A percentile compares a stretch with the other conserved stretches of the same genome.
Conservation (phyloP, 106 monocot species). For the Dendrobium catenatum region DNA sequence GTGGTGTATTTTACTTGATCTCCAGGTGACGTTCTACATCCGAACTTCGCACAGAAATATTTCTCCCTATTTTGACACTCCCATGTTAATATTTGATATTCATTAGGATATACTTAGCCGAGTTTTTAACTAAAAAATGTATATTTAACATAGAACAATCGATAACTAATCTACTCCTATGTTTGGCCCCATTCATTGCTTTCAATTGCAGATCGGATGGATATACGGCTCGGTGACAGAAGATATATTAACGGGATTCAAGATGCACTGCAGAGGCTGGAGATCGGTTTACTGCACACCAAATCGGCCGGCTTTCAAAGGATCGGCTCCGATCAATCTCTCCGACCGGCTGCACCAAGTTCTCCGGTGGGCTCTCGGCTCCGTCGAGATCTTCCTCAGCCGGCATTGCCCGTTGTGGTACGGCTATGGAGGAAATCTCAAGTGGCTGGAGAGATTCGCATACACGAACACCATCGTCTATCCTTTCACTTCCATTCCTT, state of each 20-base stretch:
- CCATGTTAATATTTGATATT: too few relatives aligned
- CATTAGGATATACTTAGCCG: too few relatives aligned
- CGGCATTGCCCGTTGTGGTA: conserved; percentile 94
- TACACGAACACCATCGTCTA: conserved; percentile 95
- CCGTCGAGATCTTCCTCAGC: conserved; percentile 95
- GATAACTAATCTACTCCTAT: too few relatives aligned
- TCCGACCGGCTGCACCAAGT: conserved; percentile 87
- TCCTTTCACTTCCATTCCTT: conserved; percentile 87
- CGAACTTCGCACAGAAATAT: too few relatives aligned
- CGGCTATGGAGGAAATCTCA: conserved; percentile 78
- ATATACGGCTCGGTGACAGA: conserved; percentile 93
- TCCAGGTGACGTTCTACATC: too few relatives aligned
- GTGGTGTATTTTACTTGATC: too few relatives aligned
- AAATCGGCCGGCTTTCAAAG: conserved; percentile 73
- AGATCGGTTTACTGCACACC: conserved; percentile 86
- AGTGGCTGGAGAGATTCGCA: conserved; percentile 78
- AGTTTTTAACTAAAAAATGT: too few relatives aligned
- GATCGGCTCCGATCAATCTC: conserved; percentile 89
- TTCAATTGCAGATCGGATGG: conserved; percentile 77
- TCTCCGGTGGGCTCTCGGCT: conserved; percentile 89
- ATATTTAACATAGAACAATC: too few relatives aligned
- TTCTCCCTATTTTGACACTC: too few relatives aligned
- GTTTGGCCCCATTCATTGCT: too few relatives aligned
- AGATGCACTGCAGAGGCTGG: conserved; percentile 98
- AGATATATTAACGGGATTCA: conserved; percentile 91